These are phyloP conservation scores for Talaromyces sp. DNA, from an alignment of 2,329 filamentous ascomycete species.

Conservation along the genomic window DNA sequence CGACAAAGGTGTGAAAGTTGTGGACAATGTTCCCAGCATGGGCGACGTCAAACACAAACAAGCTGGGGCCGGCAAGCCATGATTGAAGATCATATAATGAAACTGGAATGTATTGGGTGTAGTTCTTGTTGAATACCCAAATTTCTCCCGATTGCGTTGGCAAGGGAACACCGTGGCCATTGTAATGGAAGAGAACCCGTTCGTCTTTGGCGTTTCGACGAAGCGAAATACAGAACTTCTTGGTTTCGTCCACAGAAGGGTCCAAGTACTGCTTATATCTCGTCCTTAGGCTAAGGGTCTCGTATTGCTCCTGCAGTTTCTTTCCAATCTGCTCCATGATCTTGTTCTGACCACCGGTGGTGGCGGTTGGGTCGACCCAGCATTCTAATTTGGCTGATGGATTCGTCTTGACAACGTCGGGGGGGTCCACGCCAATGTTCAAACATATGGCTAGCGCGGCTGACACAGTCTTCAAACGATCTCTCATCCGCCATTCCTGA, in stretches of 20 bases:
- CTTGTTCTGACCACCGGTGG: slow-evolving; percentile 69
- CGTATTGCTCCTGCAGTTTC: slow-evolving; percentile 91
- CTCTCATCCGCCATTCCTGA: slow-evolving; percentile 96
- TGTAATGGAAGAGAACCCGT: slow-evolving; percentile 95
- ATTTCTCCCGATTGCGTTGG: slow-evolving; percentile 94
- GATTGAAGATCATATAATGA: slow-evolving; percentile 91
- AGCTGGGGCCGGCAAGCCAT: slow-evolving; percentile 90
- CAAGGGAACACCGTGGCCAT: slow-evolving; percentile 93
- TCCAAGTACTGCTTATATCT: slow-evolving; percentile 96
- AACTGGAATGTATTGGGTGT: slow-evolving; percentile 97
- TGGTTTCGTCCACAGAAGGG: slow-evolving; percentile 93
- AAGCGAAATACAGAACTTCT: slow-evolving; percentile 88
- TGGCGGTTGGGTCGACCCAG: slow-evolving; percentile 87
- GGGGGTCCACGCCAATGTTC: slow-evolving; percentile 95
- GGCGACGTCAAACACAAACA: slow-evolving; percentile 97
- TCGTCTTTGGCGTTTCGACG: slow-evolving; percentile 93
- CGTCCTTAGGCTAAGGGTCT: slow-evolving; percentile 90
- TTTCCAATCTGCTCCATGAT: slow-evolving; percentile 93
- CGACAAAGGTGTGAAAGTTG: slow-evolving; percentile 90
- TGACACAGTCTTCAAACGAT: slow-evolving; percentile 92
- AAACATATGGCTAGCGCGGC: slow-evolving; percentile 90
- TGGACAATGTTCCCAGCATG: slow-evolving; percentile 92
- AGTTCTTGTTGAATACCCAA: slow-evolving; percentile 99
- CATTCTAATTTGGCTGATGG: slow-evolving; percentile 92
- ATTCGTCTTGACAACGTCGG: slow-evolving; percentile 91